These are phyloP conservation scores for Mycena kentingensis DNA, from an alignment of 768 basidiomycete species.

Conservation along the genomic window DNA sequence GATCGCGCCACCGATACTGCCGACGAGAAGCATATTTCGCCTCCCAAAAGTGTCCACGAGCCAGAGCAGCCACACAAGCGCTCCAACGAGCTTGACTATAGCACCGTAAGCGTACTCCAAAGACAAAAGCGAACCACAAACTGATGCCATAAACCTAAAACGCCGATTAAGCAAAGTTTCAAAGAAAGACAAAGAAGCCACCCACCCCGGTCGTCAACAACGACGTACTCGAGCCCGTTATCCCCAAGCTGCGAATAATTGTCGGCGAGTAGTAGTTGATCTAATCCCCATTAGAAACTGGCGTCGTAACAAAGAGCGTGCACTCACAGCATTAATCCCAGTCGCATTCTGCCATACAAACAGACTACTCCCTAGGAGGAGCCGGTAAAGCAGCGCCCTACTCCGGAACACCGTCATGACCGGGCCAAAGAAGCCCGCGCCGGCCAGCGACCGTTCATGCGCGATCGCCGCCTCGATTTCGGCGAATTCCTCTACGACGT, in stretches of 20 bases:
- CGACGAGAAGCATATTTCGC: conserved; percentile 41
- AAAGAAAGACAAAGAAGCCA: background rate
- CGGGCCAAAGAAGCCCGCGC: conserved; percentile 38
- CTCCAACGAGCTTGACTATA: conserved; percentile 36
- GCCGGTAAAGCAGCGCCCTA: conserved; percentile 33
- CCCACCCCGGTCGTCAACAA: conserved; percentile 45
- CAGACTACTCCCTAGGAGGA: conserved; percentile 38
- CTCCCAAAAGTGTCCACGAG: conserved; percentile 47
- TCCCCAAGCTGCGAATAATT: conserved; percentile 49
- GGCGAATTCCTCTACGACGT: conserved; percentile 34
- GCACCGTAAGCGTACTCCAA: background rate
- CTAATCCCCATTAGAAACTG: too few relatives aligned
- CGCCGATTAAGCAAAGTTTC: background rate
- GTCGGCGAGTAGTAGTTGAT: conserved; percentile 53
- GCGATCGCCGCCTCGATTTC: conserved; percentile 36
- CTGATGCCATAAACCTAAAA: conserved; percentile 47
- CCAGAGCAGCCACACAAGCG: conserved; percentile 44
- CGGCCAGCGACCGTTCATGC: conserved; percentile 36
- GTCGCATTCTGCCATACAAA: conserved; percentile 49
- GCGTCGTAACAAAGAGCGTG: too few relatives aligned
- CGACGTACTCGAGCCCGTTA: conserved; percentile 37
- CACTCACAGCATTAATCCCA: conserved; percentile 51
- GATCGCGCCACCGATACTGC: conserved; percentile 40
- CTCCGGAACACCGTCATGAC: conserved; percentile 33
- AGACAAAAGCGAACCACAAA: conserved; percentile 5